Percentiles rank a stretch among this genome's conserved stretches.
These are phyloP conservation scores for Digitaria exilis DNA, from an alignment of 202 grass and related monocot genomes.

Conservation along the genomic window DNA sequence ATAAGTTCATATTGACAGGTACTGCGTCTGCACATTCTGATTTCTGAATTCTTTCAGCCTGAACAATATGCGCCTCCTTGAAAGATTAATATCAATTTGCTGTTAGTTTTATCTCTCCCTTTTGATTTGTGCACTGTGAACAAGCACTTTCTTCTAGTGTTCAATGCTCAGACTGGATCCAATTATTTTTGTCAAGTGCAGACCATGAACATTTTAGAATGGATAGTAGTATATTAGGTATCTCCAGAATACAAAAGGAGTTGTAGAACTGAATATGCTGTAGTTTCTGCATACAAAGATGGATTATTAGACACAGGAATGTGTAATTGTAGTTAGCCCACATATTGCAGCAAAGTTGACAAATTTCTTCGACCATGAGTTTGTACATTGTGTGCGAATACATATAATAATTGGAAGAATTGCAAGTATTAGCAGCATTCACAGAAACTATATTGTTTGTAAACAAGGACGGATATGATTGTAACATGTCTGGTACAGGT, in stretches of 20 bases:
- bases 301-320: background rate
- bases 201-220: background rate
- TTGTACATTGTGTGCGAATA: background rate
- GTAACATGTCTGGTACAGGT: background rate
- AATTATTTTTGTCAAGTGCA: background rate
- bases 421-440: background rate
- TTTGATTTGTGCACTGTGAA: no score
- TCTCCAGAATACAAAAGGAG: background rate
- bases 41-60: background rate
- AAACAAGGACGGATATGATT: background rate
- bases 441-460: background rate
- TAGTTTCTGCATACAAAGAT: background rate
- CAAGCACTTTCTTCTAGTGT: background rate
- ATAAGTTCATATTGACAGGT: slow-evolving; percentile 44
- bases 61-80: background rate
- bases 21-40: background rate
- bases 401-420: slow-evolving; percentile 15
- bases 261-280: background rate
- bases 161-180: background rate
- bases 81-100: background rate
- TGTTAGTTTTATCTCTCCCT: background rate
- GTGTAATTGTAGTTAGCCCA: background rate
- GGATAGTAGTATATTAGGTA: background rate
- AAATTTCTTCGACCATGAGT: background rate
- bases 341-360: background rate